A percentile compares a stretch with the other conserved stretches of the same genome.
These are phyloP conservation scores for Metschnikowia picachoensis DNA, from an alignment of 805 yeast species.

Conservation along the genomic window DNA sequence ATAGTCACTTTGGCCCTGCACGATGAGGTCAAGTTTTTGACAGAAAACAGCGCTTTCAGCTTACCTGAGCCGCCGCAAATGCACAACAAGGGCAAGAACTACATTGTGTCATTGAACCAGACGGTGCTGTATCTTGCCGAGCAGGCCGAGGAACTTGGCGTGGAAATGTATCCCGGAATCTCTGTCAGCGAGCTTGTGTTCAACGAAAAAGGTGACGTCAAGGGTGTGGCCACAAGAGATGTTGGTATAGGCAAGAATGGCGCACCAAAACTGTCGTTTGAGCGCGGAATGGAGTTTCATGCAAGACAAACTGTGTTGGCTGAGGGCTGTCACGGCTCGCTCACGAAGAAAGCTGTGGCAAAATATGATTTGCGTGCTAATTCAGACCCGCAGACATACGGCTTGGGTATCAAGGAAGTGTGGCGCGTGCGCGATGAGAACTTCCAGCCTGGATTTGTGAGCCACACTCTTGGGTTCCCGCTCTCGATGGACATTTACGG, in stretches of 20 bases:
- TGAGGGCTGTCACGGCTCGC: slow-evolving; percentile 98
- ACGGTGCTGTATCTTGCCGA: slow-evolving; percentile 81
- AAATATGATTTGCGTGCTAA: slow-evolving; percentile 65
- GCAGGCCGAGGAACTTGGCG: slow-evolving; percentile 89
- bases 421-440: slow-evolving; percentile 91
- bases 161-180: slow-evolving; percentile 88
- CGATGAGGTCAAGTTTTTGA: slow-evolving; percentile 71
- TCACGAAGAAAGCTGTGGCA: slow-evolving; percentile 71
- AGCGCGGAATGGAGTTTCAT: slow-evolving; percentile 95
- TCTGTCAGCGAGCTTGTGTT: slow-evolving; percentile 77
- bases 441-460: slow-evolving; percentile 74
- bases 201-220: slow-evolving; percentile 52
- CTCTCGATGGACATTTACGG: slow-evolving; percentile 73
- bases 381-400: slow-evolving; percentile 81
- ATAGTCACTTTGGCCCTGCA: slow-evolving; percentile 68
- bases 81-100: slow-evolving; percentile 76
- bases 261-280: slow-evolving; percentile 75
- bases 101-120: slow-evolving; percentile 76
- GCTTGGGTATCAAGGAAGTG: slow-evolving; percentile 92
- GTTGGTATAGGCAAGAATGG: slow-evolving; percentile 80
- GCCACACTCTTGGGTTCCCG: slow-evolving; percentile 91
- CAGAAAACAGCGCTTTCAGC: slow-evolving; percentile 57
- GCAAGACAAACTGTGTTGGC: slow-evolving; percentile 87
- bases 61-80: slow-evolving; percentile 94
- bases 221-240: slow-evolving; percentile 93